Base-by-base conservation (phyloP, 495 filamentous ascomycete species). In the Penicillium riverlandense region DNA sequence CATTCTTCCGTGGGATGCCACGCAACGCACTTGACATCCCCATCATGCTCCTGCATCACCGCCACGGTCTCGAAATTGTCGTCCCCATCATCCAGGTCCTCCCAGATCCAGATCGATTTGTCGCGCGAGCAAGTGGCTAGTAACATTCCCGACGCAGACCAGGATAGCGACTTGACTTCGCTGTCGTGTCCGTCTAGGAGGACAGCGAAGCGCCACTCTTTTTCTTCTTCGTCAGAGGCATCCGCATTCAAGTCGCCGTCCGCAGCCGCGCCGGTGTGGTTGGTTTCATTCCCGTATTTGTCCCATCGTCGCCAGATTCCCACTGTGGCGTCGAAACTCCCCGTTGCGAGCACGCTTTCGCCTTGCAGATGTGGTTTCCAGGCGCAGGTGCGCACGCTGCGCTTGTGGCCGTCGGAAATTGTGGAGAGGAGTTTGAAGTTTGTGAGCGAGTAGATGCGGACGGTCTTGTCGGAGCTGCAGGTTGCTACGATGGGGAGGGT, bases 41-140 rank as follows among this genome's bases (percentile, higher is more conserved):
- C 90, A 27, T 85, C 85, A 57, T 98, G 92, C 63, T 97, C 92
- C 63, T 83, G 84, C 63, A 96, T 73, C 43, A 98, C 91, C 0
- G 91, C 91, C 6, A 96, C 79, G 7, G 92, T 96, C 77, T 98
- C 92, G 59, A 86, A 96, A 48, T 96, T 90, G 57, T 95, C 91
- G 27, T 91, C 90, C 7, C 80, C 86, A 31, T 81, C 81, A 13
- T 69, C 63, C 4, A 97, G 75, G 58, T 96, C 90, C 63, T 98
- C 92, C 92, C 92, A 98, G 39, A 98, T 85, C 92, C 92, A 98
- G n/a, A 98, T 86, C 15, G 79, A 84, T 68, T 96, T 96, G 62
- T 98, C 92, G 9, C 92, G 75, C 15, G 79, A 83, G 58, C 90
- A 97, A 0, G 90, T 96, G 6, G 92, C 92, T 4, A 98, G 77